phyloP scores from a whole-genome alignment of 768 basidiomycete genomes.

The Tephrocybe rancida region DNA sequence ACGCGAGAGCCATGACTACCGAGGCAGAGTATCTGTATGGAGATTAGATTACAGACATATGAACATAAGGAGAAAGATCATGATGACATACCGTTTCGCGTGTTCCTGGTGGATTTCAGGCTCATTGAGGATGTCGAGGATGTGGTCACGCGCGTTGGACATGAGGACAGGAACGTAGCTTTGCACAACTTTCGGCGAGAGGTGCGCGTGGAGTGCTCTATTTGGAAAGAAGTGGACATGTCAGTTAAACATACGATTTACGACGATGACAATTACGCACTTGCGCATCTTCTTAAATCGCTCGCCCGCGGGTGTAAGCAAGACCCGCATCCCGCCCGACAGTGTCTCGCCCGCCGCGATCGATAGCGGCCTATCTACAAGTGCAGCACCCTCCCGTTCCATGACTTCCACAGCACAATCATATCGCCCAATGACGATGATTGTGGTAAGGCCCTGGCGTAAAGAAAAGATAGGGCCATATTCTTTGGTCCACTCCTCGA shows the following conservation, averaged over 20 bases:
- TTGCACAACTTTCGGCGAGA: conserved; percentile 53
- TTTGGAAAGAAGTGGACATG: background rate
- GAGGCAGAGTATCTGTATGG: conserved; percentile 45
- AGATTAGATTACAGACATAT: background rate
- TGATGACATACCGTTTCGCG: conserved; percentile 39
- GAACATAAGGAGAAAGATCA: background rate
- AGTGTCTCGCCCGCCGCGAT: conserved; percentile 64
- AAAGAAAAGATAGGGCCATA: conserved; percentile 66
- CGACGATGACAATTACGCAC: conserved; percentile 27
- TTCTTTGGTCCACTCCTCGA: conserved; percentile 59
- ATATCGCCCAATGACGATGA: conserved; percentile 50
- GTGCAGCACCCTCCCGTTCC: conserved; percentile 62
- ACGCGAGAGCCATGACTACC: conserved; percentile 53
- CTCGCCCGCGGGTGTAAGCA: conserved; percentile 59
- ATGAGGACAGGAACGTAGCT: conserved; percentile 53
- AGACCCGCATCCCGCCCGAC: conserved; percentile 58
- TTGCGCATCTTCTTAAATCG: conserved; percentile 63
- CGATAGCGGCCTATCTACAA: conserved; percentile 56
- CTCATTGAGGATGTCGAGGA: conserved; percentile 43
- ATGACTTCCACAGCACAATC: conserved; percentile 66
- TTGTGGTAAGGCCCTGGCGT: conserved; percentile 46
- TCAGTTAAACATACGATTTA: background rate
- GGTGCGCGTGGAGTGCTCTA: conserved; percentile 61
- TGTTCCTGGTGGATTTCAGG: conserved; percentile 56
- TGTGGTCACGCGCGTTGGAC: conserved; percentile 42